These are phyloP conservation scores for Solanum bukasovii DNA, from an alignment of 257 asterid genomes.

Conservation along the genomic window DNA sequence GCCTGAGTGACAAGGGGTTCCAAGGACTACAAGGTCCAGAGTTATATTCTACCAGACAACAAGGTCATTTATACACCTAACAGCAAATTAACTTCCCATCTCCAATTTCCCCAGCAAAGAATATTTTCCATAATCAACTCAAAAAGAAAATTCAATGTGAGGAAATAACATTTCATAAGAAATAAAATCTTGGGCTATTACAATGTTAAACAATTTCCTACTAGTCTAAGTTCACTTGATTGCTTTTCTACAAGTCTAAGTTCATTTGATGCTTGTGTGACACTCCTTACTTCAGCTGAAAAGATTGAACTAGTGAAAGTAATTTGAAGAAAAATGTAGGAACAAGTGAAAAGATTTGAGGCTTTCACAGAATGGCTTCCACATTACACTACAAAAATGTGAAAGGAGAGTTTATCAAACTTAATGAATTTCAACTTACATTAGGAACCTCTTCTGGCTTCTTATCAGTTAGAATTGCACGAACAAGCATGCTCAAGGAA, in stretches of 20 bases:
- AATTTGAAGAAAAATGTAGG: background rate
- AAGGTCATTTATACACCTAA: background rate
- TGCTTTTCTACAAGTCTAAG: background rate
- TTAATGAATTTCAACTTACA: slow-evolving; percentile 1
- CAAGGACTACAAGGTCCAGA: background rate
- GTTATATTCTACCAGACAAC: background rate
- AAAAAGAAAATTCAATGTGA: background rate
- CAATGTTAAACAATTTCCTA: background rate
- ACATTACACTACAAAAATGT: background rate
- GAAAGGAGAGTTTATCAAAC: background rate
- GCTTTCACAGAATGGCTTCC: background rate
- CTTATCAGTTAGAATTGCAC: slow-evolving; percentile 62
- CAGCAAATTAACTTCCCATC: background rate
- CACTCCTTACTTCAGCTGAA: background rate
- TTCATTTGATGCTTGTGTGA: background rate
- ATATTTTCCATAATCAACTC: background rate
- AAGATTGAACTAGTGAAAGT: background rate
- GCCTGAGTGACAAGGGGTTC: background rate
- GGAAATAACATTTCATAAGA: background rate
- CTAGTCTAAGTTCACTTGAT: background rate
- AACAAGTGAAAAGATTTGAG: background rate
- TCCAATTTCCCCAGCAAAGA: background rate
- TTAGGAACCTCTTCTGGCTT: slow-evolving; percentile 74
- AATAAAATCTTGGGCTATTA: background rate
- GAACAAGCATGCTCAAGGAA: slow-evolving; percentile 73